These are phyloP conservation scores for Basipetospora chlamydospora DNA, from an alignment of 2,329 filamentous ascomycete species.

Conservation along the genomic window DNA sequence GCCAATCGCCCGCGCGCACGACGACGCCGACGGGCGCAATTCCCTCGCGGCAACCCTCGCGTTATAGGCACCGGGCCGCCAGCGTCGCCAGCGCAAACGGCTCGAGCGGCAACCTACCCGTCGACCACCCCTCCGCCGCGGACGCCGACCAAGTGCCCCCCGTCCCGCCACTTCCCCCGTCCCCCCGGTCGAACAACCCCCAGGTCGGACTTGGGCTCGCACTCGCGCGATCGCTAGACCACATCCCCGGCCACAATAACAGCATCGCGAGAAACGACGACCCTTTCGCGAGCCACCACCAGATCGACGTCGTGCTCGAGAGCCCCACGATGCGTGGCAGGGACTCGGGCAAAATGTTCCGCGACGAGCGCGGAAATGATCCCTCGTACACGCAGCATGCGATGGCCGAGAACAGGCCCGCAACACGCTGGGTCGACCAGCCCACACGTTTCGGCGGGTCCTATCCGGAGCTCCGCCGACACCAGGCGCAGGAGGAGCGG, in stretches of 20 bases:
- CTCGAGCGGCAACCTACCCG: background rate
- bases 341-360: slow-evolving; percentile 4
- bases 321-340: background rate
- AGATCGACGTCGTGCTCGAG: no score
- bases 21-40: background rate
- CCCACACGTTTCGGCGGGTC: slow-evolving; percentile 4
- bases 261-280: background rate
- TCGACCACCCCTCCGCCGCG: background rate
- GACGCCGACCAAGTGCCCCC: background rate
- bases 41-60: background rate
- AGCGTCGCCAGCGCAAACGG: no score
- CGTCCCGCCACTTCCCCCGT: slow-evolving; percentile 2
- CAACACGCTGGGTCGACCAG: slow-evolving; percentile 4
- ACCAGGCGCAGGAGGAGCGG: slow-evolving; percentile 20
- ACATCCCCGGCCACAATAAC: background rate
- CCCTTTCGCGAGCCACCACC: background rate
- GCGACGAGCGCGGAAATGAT: background rate
- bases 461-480: slow-evolving; percentile 25
- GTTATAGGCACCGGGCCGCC: slow-evolving; percentile 1
- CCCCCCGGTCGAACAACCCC: background rate
- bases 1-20: background rate
- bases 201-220: background rate
- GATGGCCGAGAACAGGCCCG: background rate
- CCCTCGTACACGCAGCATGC: no score
- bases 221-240: slow-evolving; percentile 4